phyloP scores from a whole-genome alignment of 1,284 basidiomycete genomes.

The Paramarasmius palmivorus region DNA sequence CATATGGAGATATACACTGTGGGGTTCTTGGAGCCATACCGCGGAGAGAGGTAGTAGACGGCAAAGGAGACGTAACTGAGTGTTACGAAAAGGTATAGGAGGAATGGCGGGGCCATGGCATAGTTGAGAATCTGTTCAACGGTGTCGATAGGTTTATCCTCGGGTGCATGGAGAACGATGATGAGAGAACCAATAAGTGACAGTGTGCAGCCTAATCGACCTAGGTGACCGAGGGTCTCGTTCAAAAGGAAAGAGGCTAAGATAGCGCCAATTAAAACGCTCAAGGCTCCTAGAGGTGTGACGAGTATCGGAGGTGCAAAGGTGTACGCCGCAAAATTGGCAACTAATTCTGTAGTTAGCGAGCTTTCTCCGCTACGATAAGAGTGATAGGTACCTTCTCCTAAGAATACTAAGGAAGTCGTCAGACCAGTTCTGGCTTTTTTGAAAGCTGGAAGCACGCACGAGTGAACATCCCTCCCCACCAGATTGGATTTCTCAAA shows the following conservation, averaged over 20 bases:
- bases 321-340: conserved; percentile 98
- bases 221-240: conserved; percentile 93
- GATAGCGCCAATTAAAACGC: conserved; percentile 93
- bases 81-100: conserved; percentile 87
- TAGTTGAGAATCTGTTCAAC: conserved; percentile 94
- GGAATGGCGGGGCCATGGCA: conserved; percentile 88
- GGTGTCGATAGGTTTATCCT: conserved; percentile 91
- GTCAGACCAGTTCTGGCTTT: conserved; percentile 15
- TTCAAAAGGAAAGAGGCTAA: conserved; percentile 92
- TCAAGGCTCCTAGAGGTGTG: conserved; percentile 93
- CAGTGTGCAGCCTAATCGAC: conserved; percentile 88
- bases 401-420: conserved; percentile 72
- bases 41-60: conserved; percentile 93
- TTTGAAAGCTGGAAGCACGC: conserved; percentile 42
- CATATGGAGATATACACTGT: conserved; percentile 95
- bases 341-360: conserved; percentile 58
- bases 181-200: conserved; percentile 95
- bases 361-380: background rate
- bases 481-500: conserved; percentile 95
- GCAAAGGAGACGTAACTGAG: conserved; percentile 72
- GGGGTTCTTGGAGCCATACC: conserved; percentile 86
- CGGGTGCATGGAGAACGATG: conserved; percentile 95
- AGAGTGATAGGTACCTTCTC: conserved; percentile 65
- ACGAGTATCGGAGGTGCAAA: conserved; percentile 98
- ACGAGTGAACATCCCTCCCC: conserved; percentile 97